Percentiles rank a stretch among this genome's conserved stretches.
These are phyloP conservation scores for Tylopilus plumbeoviolaceoides DNA, from an alignment of 768 basidiomycete genomes.

Conservation along the genomic window DNA sequence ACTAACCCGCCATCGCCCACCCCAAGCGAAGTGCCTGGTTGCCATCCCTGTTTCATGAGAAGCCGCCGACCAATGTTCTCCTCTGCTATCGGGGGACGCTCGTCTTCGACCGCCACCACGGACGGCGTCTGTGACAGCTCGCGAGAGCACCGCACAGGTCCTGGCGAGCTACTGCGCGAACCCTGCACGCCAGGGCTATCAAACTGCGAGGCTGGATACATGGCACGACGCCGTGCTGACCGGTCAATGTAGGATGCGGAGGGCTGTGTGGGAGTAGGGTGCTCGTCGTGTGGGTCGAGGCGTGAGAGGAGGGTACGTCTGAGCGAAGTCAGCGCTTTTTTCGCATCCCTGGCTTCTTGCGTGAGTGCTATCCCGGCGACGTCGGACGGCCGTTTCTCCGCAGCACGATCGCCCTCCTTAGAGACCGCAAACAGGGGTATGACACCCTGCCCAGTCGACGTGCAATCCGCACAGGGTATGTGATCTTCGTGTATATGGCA, in stretches of 20 bases:
- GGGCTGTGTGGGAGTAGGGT: slow-evolving; percentile 11
- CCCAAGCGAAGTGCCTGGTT: slow-evolving; percentile 50
- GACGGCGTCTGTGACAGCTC: slow-evolving; percentile 22
- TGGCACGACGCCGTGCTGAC: slow-evolving; percentile 63
- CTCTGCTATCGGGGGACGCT: slow-evolving; percentile 41
- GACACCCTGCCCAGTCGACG: slow-evolving; percentile 46
- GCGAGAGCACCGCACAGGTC: slow-evolving; percentile 5
- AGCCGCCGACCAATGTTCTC: slow-evolving; percentile 67
- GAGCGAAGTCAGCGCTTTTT: slow-evolving; percentile 61
- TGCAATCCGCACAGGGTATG: slow-evolving; percentile 61
- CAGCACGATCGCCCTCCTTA: slow-evolving; percentile 11
- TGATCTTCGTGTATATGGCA: slow-evolving; percentile 65
- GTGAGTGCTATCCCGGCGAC: slow-evolving; percentile 2
- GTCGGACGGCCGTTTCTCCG: slow-evolving; percentile 23
- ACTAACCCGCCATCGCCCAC: slow-evolving; percentile 31
- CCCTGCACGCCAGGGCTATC: slow-evolving; percentile 49
- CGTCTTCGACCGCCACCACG: slow-evolving; percentile 4
- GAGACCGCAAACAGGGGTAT: slow-evolving; percentile 49
- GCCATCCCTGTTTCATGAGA: slow-evolving; percentile 74
- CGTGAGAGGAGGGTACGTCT: slow-evolving; percentile 60
- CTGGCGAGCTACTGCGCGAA: slow-evolving; percentile 21
- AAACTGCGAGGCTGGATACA: slow-evolving; percentile 48
- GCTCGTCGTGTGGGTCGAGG: slow-evolving; percentile 31
- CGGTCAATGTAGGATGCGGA: slow-evolving; percentile 53
- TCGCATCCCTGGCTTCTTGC: slow-evolving; percentile 44